Conservation (phyloP, 2,329 filamentous ascomycete species). For the Exophiala dermatitidis region DNA sequence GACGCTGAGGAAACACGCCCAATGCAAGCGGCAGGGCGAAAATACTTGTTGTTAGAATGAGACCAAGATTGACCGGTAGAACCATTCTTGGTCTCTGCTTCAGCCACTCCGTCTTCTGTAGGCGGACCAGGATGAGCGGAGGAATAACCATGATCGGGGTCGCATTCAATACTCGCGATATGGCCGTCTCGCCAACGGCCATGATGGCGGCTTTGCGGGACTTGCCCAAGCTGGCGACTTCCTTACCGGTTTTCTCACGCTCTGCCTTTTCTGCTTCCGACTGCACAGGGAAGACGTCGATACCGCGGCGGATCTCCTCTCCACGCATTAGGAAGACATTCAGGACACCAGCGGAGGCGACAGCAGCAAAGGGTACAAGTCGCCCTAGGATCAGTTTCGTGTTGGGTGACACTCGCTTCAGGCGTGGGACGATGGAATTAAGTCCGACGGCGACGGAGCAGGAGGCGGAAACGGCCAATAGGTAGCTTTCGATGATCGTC, state of each 20-base stretch:
- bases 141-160: slow-evolving; percentile 97
- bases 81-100: slow-evolving; percentile 68
- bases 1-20: slow-evolving; percentile 84
- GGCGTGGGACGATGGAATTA: slow-evolving; percentile 78
- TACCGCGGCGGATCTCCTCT: slow-evolving; percentile 87
- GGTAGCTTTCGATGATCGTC: slow-evolving; percentile 81
- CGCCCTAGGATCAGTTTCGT: slow-evolving; percentile 70
- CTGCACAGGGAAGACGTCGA: slow-evolving; percentile 81
- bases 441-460: slow-evolving; percentile 90
- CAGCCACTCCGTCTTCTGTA: slow-evolving; percentile 81
- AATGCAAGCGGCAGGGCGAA: slow-evolving; percentile 84
- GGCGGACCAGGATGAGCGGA: slow-evolving; percentile 71
- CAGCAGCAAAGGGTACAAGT: slow-evolving; percentile 93
- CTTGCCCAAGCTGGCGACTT: slow-evolving; percentile 69
- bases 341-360: slow-evolving; percentile 80
- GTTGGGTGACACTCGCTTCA: slow-evolving; percentile 67
- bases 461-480: slow-evolving; percentile 82
- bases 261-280: slow-evolving; percentile 60
- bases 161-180: slow-evolving; percentile 85
- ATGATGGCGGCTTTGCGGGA: slow-evolving; percentile 79
- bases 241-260: slow-evolving; percentile 57
- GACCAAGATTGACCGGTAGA: slow-evolving; percentile 72
- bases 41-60: slow-evolving; percentile 81
- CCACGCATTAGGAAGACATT: slow-evolving; percentile 98
- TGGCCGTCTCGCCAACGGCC: slow-evolving; percentile 86